Evolutionary conservation across 352 stramenopile species (phyloP).

Genomic region (Globisporangium canariense): DNA sequence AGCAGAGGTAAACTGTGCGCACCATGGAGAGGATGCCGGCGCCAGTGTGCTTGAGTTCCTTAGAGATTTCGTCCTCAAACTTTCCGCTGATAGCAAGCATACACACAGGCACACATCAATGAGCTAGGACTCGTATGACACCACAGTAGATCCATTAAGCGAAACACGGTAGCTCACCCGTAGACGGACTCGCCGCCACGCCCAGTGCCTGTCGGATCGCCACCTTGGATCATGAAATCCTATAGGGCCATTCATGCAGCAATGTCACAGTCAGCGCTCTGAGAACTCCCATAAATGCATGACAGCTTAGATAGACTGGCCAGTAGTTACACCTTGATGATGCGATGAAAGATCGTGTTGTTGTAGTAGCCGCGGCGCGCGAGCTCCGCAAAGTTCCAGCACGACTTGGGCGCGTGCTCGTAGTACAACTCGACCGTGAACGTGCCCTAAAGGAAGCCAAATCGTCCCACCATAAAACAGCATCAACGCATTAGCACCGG

Average conservation of each 20-base stretch:
- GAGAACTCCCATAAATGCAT: no score
- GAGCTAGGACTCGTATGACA: not conserved
- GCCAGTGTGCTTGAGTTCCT: constrained; percentile 92
- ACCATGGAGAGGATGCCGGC: constrained; percentile 90
- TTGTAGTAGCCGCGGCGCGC: constrained; percentile 93
- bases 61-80: constrained; percentile 93
- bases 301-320: no score
- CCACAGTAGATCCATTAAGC: not conserved
- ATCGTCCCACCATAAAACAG: not conserved
- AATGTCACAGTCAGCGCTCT: no score
- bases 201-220: constrained; percentile 92
- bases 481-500: not conserved
- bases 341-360: constrained; percentile 94
- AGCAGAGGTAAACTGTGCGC: not conserved
- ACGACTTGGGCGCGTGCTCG: constrained; percentile 90
- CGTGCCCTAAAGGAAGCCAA: constrained; percentile 32
- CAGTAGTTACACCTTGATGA: constrained; percentile 77
- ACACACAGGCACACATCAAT: not conserved
- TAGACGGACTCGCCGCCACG: constrained; percentile 91
- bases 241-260: constrained; percentile 14
- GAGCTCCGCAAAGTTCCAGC: constrained; percentile 92
- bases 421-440: constrained; percentile 94
- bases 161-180: constrained; percentile 35
- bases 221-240: constrained; percentile 97
- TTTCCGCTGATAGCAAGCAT: constrained; percentile 55